Percentiles rank a stretch among this genome's conserved stretches.
These are phyloP conservation scores for Bipolaris cookei DNA, from an alignment of 2,329 filamentous ascomycete genomes.

Conservation along the genomic window DNA sequence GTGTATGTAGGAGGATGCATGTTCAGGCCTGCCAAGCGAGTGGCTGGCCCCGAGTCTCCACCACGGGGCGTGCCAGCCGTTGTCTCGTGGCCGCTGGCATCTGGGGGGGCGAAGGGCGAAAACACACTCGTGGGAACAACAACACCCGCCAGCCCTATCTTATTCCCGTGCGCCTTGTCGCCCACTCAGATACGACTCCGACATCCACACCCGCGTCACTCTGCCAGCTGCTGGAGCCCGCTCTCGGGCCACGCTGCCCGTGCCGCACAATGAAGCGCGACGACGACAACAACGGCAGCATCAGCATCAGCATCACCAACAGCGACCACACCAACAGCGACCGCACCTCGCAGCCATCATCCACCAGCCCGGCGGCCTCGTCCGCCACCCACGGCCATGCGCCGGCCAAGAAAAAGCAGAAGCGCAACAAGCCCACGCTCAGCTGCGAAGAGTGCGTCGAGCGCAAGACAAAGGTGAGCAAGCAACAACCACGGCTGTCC, in stretches of 20 bases:
- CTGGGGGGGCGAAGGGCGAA: no score
- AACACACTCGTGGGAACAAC: no score
- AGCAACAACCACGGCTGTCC: not conserved
- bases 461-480: slow-evolving; percentile 76
- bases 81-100: no score
- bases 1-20: no score
- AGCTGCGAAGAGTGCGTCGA: slow-evolving; percentile 82
- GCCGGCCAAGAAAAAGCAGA: slow-evolving; percentile 73
- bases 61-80: slow-evolving; percentile 3
- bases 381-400: slow-evolving; percentile 22
- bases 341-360: slow-evolving; percentile 17
- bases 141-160: no score
- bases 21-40: slow-evolving; percentile 13
- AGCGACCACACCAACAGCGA: not conserved
- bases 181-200: no score
- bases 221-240: no score
- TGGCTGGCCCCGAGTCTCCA: slow-evolving; percentile 19
- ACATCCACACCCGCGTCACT: not conserved
- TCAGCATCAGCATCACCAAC: not conserved
- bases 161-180: no score
- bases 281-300: not conserved
- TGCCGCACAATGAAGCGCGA: slow-evolving; percentile 7
- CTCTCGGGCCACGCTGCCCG: not conserved
- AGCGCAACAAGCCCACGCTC: slow-evolving; percentile 81
- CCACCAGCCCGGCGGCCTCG: slow-evolving; percentile 29